A percentile compares a stretch with the other conserved stretches of the same genome.
Evolutionary conservation across 2,329 filamentous ascomycete genomes (phyloP).

Genomic region (Penicillium sp.): DNA sequence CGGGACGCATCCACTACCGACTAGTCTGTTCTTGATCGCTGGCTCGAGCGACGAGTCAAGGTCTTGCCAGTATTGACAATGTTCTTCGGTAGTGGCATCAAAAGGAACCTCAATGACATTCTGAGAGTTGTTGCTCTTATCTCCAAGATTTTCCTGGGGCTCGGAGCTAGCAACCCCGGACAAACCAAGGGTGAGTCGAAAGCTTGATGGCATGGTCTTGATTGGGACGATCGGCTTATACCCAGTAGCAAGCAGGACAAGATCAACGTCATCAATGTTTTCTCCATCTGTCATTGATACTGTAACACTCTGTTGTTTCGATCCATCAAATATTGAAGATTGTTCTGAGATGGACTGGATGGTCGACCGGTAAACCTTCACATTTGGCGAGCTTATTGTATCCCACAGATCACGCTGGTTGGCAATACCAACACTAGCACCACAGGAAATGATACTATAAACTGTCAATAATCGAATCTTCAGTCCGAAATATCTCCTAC

Average conservation of each 20-base stretch:
- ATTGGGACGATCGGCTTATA: slow-evolving; percentile 24
- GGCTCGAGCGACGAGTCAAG: slow-evolving; percentile 10
- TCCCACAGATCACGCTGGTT: slow-evolving; percentile 28
- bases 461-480: background rate
- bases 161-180: background rate
- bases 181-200: slow-evolving; percentile 17
- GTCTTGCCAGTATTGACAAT: slow-evolving; percentile 11
- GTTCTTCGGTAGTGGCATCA: background rate
- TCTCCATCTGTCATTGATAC: slow-evolving; percentile 11
- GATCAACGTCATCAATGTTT: slow-evolving; percentile 15
- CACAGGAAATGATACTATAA: slow-evolving; percentile 22
- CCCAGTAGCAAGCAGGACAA: slow-evolving; percentile 25
- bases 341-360: slow-evolving; percentile 7
- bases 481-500: background rate
- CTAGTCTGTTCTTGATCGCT: slow-evolving; percentile 6
- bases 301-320: background rate
- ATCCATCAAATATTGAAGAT: background rate
- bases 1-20: background rate
- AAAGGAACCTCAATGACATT: background rate
- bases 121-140: background rate
- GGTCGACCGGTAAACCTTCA: slow-evolving; percentile 22
- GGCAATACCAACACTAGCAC: slow-evolving; percentile 22
- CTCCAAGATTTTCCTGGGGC: background rate
- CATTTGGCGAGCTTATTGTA: slow-evolving; percentile 17
- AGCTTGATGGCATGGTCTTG: slow-evolving; percentile 12